Evolutionary conservation across 2,329 filamentous ascomycete species (phyloP).

Genomic region (Eutypella sp.): DNA sequence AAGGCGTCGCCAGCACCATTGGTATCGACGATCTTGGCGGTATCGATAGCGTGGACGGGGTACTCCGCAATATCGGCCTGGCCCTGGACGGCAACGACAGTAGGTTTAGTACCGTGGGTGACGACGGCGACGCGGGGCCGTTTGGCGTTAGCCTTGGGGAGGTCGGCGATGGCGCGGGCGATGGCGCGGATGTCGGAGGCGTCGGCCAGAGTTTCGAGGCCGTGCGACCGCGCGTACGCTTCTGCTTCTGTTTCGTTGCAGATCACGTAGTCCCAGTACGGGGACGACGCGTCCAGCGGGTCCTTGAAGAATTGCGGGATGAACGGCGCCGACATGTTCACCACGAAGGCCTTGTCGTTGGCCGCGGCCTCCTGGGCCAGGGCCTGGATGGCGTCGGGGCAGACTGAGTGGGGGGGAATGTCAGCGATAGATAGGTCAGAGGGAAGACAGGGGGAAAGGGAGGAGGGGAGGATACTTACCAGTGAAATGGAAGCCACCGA

Average conservation of each 20-base stretch:
- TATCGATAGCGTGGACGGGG: constrained; percentile 73
- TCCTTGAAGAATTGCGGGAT: constrained; percentile 98
- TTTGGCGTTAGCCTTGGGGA: constrained; percentile 87
- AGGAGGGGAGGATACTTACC: constrained; percentile 26
- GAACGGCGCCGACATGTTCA: constrained; percentile 93
- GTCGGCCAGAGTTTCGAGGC: constrained; percentile 48
- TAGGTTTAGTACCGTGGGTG: constrained; percentile 91
- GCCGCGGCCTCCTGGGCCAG: constrained; percentile 84
- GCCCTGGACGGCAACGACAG: constrained; percentile 74
- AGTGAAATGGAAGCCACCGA: constrained; percentile 96
- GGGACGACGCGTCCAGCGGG: constrained; percentile 74
- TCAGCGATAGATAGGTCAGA: not conserved
- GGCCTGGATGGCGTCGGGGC: constrained; percentile 82
- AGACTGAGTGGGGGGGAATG: constrained; percentile 50
- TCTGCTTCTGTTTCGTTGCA: constrained; percentile 95
- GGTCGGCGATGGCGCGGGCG: constrained; percentile 75
- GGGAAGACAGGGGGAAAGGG: not conserved
- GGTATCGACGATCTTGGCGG: constrained; percentile 84
- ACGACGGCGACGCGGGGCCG: constrained; percentile 83
- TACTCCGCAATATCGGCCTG: constrained; percentile 68
- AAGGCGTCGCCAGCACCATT: constrained; percentile 97
- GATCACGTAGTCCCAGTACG: constrained; percentile 94
- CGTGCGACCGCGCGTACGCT: constrained; percentile 79
- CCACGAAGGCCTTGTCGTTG: constrained; percentile 86
- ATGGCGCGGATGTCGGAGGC: constrained; percentile 79